A percentile compares a stretch with the other conserved stretches of the same genome.
phyloP scores from a whole-genome alignment of 164 flowering plant species.

The Magnolia kwangsiensis region DNA sequence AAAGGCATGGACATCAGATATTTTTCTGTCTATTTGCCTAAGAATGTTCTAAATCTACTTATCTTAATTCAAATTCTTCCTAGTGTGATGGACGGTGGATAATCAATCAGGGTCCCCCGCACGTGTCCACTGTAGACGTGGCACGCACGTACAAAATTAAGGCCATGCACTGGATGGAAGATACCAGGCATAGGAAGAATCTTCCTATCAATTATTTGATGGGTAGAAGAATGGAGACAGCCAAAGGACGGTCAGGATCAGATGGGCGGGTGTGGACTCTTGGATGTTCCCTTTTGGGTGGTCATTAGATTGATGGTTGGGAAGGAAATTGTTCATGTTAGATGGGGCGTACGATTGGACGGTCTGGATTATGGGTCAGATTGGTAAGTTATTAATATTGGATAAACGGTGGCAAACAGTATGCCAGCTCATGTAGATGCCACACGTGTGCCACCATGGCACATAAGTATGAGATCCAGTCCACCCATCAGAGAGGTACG shows the following conservation, averaged over 20 bases:
- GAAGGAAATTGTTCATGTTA: neutral
- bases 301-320: neutral
- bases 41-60: neutral
- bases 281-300: neutral
- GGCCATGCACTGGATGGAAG: neutral
- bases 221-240: neutral
- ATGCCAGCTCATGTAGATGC: neutral
- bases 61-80: neutral
- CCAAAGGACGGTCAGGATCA: neutral
- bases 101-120: too few species aligned
- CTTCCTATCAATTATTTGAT: neutral
- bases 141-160: neutral
- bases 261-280: neutral
- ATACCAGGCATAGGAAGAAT: neutral
- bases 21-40: slow-evolving; percentile 4
- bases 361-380: neutral
- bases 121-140: too few species aligned
- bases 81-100: neutral
- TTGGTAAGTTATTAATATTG: neutral
- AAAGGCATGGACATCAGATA: slow-evolving; percentile 12
- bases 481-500: too few species aligned
- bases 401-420: neutral
- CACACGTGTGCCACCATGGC: too few species aligned
- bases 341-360: neutral
- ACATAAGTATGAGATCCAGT: too few species aligned